These are phyloP conservation scores for Fusarium brachygibbosum DNA, from an alignment of 2,329 filamentous ascomycete genomes.

Conservation along the genomic window DNA sequence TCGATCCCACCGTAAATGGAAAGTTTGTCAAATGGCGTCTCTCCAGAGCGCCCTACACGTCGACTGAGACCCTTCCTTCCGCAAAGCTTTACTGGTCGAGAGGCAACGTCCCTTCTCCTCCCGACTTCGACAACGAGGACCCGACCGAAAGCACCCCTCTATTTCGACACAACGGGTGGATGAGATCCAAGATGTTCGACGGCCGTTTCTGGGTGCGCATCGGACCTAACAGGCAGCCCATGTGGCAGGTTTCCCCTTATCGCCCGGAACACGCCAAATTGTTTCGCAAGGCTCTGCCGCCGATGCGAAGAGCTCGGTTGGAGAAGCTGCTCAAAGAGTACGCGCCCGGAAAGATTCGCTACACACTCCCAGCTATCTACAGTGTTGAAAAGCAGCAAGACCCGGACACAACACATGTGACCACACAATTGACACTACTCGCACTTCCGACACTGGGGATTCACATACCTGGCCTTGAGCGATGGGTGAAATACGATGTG, in stretches of 20 bases:
- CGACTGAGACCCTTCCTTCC: conserved; percentile 53
- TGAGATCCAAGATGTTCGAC: conserved; percentile 63
- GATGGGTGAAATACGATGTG: conserved; percentile 64
- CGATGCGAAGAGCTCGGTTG: conserved; percentile 53
- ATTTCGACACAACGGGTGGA: conserved; percentile 53
- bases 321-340: conserved; percentile 61
- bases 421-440: conserved; percentile 58
- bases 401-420: conserved; percentile 46
- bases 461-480: conserved; percentile 60
- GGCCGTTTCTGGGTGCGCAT: conserved; percentile 73
- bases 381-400: conserved; percentile 54
- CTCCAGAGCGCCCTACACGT: conserved; percentile 61
- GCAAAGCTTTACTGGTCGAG: conserved; percentile 44
- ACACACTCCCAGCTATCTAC: conserved; percentile 69
- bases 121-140: conserved; percentile 19
- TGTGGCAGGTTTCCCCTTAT: conserved; percentile 63
- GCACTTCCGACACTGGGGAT: conserved; percentile 68
- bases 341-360: conserved; percentile 69
- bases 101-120: conserved; percentile 34
- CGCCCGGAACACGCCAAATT: conserved; percentile 58
- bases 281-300: conserved; percentile 62
- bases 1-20: conserved; percentile 51
- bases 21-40: conserved; percentile 59
- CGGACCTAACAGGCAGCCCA: conserved; percentile 58
- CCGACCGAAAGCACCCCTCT: conserved; percentile 13